Conservation (phyloP, 768 basidiomycete genomes). For the Panaeolus cyanescens region DNA sequence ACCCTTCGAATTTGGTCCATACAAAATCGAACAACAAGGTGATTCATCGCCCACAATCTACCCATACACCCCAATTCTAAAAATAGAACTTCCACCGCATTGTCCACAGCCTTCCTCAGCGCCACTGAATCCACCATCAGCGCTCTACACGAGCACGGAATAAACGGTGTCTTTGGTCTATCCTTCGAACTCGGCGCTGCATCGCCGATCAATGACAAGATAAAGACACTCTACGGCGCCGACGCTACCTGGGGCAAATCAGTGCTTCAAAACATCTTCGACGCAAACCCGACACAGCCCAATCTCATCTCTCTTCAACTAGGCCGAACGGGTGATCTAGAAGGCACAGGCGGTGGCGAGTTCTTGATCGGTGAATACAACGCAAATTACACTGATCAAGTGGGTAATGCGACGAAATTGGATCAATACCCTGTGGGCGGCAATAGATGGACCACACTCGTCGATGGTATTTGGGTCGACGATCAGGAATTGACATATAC, state of each 20-base stretch:
- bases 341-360: slow-evolving; percentile 40
- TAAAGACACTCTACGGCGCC: slow-evolving; percentile 22
- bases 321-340: slow-evolving; percentile 39
- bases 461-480: slow-evolving; percentile 39
- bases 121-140: slow-evolving; percentile 17
- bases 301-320: slow-evolving; percentile 45
- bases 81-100: background rate
- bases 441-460: slow-evolving; percentile 42
- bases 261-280: slow-evolving; percentile 41
- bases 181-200: slow-evolving; percentile 30
- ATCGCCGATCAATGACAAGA: slow-evolving; percentile 28
- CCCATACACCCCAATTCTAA: background rate
- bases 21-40: slow-evolving; percentile 23
- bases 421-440: slow-evolving; percentile 33
- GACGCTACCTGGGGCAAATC: slow-evolving; percentile 33
- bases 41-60: background rate
- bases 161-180: slow-evolving; percentile 37
- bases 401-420: slow-evolving; percentile 31
- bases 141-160: slow-evolving; percentile 19
- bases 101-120: slow-evolving; percentile 32
- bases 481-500: slow-evolving; percentile 23
- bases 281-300: slow-evolving; percentile 30
- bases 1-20: slow-evolving; percentile 31
- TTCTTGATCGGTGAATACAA: slow-evolving; percentile 47
- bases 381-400: slow-evolving; percentile 24